Base-by-base conservation (phyloP, 257 asterid genomes). In the Asclepias syriaca region DNA sequence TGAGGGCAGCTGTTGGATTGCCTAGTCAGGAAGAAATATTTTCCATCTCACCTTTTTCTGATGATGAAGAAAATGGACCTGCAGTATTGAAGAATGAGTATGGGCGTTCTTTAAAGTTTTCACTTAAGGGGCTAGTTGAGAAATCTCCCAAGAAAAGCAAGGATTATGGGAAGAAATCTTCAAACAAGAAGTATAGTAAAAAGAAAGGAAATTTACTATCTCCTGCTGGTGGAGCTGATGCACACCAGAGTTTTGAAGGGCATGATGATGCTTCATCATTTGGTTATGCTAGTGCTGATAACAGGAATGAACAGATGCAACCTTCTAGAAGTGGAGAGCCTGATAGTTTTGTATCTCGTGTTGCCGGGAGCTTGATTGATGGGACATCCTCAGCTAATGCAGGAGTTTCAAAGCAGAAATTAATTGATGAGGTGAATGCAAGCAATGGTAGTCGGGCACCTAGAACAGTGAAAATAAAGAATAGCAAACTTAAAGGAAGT, bases 1-100 rank as follows among this genome's bases (percentile, higher is more conserved):
- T 92, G 84, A 88, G 98, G 84, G 96, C 89, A 59, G 93, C 86
- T 75, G 96, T 96, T 84, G 99, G 99, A 73, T 85, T 95, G 85
- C 99, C 99, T n/a, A 85, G 89, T 71, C 96, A 88, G 75, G 96
- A 92, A 80, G 98, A 92, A 78, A 87, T 90, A 70, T 89, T 92
- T 72, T 83, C 83, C 72, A 84, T 88, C 70, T 84, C 88, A 74
- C 96, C 97, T 65, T 92, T 92, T 81, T 92, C 98, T 14, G 99
- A 95, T 66, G 99, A 95, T 75, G 99, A 95, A 78, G 99, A 92
- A 66, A 79, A 74, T 70, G 84, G 79, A 43, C 91, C 91, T 67
- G 71, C 74, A 68, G 58, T 67, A 37, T 61, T 77, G 56, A 90
- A 88, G 84, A 87, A 73, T 59, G 98, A 90, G 73, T 65, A 53